Evolutionary conservation across 2,329 filamentous ascomycete species (phyloP).

Genomic region (Aspergillus sp.): DNA sequence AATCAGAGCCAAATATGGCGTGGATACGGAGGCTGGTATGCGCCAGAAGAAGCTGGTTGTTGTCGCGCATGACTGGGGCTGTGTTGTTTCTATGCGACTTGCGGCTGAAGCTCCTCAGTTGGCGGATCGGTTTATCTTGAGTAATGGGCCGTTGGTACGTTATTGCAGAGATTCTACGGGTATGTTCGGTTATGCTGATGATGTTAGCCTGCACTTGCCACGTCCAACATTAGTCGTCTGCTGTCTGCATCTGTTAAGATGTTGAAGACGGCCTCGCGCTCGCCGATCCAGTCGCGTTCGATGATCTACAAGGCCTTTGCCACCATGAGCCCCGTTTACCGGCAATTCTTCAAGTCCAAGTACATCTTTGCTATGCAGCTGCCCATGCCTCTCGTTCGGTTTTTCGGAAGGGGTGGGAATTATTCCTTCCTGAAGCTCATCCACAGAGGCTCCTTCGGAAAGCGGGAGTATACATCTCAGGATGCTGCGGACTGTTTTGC

Average conservation of each 20-base stretch:
- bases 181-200: not conserved
- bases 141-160: slow-evolving; percentile 56
- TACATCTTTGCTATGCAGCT: slow-evolving; percentile 60
- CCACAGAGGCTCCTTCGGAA: slow-evolving; percentile 43
- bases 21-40: slow-evolving; percentile 29
- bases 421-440: slow-evolving; percentile 49
- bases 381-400: slow-evolving; percentile 47
- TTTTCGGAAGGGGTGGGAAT: slow-evolving; percentile 53
- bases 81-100: slow-evolving; percentile 54
- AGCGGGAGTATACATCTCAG: slow-evolving; percentile 30
- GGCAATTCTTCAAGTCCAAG: slow-evolving; percentile 52
- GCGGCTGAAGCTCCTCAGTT: slow-evolving; percentile 60
- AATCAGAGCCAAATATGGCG: slow-evolving; percentile 51
- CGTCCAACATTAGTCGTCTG: slow-evolving; percentile 46
- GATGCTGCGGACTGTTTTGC: slow-evolving; percentile 53
- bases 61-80: slow-evolving; percentile 59
- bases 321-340: slow-evolving; percentile 50
- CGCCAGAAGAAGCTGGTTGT: slow-evolving; percentile 50
- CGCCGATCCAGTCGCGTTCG: slow-evolving; percentile 47
- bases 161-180: not conserved
- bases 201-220: slow-evolving; percentile 43
- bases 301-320: slow-evolving; percentile 48
- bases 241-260: slow-evolving; percentile 51
- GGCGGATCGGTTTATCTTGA: slow-evolving; percentile 58
- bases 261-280: slow-evolving; percentile 49